A percentile compares a stretch with the other conserved stretches of the same genome.
Evolutionary conservation across 139 green algal species (phyloP).

Genomic region (Chlamydomonas incerta): DNA sequence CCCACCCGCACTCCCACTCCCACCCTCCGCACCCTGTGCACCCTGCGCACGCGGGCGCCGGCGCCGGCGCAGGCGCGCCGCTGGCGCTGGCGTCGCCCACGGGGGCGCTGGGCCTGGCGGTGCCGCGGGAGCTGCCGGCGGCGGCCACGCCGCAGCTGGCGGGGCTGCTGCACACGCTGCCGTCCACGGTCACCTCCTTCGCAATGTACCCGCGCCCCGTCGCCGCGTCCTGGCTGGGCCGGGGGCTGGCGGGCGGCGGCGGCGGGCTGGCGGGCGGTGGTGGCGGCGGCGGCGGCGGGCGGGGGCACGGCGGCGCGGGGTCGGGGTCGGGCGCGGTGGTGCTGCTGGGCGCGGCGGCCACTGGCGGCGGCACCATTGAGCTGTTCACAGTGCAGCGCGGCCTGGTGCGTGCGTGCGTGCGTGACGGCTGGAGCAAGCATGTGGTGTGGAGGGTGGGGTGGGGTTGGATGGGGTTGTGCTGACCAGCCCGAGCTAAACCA

Average conservation of each 20-base stretch:
- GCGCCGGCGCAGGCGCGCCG: too few relatives aligned
- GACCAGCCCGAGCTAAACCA: too few relatives aligned
- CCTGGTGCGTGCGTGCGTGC: slow-evolving; percentile 22
- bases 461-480: too few relatives aligned
- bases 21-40: neutral
- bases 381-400: slow-evolving; percentile 66
- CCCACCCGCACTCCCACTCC: too few relatives aligned
- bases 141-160: slow-evolving; percentile 43
- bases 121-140: neutral
- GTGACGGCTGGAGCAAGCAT: neutral
- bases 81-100: too few relatives aligned
- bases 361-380: slow-evolving; percentile 64
- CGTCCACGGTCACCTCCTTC: slow-evolving; percentile 61
- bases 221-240: neutral
- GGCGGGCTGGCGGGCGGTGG: neutral
- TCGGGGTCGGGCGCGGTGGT: neutral
- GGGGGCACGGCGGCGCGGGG: neutral
- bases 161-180: slow-evolving; percentile 72
- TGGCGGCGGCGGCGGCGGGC: neutral
- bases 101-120: too few relatives aligned
- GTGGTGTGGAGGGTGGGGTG: neutral
- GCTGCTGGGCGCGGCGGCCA: slow-evolving; percentile 67
- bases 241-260: neutral
- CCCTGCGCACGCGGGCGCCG: neutral
- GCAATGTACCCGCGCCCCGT: slow-evolving; percentile 58